Conservation (phyloP, 768 basidiomycete species). For the Lactarius hatsudake region DNA sequence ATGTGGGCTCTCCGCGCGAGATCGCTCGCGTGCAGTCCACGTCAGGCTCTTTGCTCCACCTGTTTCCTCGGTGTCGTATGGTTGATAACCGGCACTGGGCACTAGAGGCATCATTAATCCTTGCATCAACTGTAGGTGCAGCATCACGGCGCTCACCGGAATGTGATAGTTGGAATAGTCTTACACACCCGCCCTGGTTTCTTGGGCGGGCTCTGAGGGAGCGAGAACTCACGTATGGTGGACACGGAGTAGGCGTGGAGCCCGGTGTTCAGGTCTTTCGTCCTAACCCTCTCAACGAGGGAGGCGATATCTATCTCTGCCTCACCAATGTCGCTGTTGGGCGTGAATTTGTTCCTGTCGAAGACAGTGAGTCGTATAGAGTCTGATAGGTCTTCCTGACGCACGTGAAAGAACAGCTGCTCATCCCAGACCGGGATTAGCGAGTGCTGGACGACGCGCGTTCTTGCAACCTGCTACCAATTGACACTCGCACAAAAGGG, state of each 20-base stretch:
- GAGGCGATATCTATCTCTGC: slow-evolving; percentile 66
- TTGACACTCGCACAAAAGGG: slow-evolving; percentile 91
- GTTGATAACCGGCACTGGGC: slow-evolving; percentile 85
- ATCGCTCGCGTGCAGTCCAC: slow-evolving; percentile 68
- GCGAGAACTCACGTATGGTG: slow-evolving; percentile 70
- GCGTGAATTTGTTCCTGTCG: slow-evolving; percentile 93
- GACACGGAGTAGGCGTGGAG: slow-evolving; percentile 50
- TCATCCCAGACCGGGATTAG: slow-evolving; percentile 91
- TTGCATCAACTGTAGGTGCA: background rate
- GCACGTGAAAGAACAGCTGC: slow-evolving; percentile 92
- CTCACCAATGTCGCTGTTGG: slow-evolving; percentile 88
- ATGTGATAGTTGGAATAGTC: slow-evolving; percentile 41
- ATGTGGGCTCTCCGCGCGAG: slow-evolving; percentile 49
- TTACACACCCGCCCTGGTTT: slow-evolving; percentile 69
- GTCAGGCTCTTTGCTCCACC: slow-evolving; percentile 91
- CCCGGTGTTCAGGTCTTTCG: slow-evolving; percentile 51
- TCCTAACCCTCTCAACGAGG: slow-evolving; percentile 48
- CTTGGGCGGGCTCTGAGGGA: slow-evolving; percentile 51
- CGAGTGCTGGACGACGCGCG: slow-evolving; percentile 80
- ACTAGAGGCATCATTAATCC: slow-evolving; percentile 15
- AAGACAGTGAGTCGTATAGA: slow-evolving; percentile 78
- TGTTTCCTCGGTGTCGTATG: slow-evolving; percentile 84
- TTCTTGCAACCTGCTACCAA: slow-evolving; percentile 97
- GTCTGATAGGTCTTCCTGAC: slow-evolving; percentile 78
- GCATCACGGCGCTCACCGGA: slow-evolving; percentile 48